phyloP scores from a whole-genome alignment of 2,329 filamentous ascomycete species.

The Pestalotiopsis sp. region DNA sequence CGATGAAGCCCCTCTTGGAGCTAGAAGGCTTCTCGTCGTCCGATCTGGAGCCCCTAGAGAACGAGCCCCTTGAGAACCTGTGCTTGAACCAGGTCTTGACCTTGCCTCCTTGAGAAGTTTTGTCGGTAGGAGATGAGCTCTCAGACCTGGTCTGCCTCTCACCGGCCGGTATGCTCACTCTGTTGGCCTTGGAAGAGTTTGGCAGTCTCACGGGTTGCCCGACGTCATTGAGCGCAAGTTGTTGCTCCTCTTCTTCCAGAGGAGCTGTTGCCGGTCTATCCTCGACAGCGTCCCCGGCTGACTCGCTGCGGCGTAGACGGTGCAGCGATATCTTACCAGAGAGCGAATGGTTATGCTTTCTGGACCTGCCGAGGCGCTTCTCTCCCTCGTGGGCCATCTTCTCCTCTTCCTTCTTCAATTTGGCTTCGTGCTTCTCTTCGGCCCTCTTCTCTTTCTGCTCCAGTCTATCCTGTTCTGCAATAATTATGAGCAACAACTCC shows the following conservation, averaged over 20 bases:
- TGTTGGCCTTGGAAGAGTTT: neutral
- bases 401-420: conserved; percentile 47
- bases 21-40: conserved; percentile 30
- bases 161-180: conserved; percentile 12
- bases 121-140: conserved; percentile 17
- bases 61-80: conserved; percentile 46
- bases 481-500: neutral
- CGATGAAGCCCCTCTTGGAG: conserved; percentile 47
- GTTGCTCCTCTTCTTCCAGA: conserved; percentile 11
- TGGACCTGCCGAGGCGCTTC: conserved; percentile 50
- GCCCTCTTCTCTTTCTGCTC: conserved; percentile 46
- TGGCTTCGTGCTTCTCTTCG: conserved; percentile 49
- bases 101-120: conserved; percentile 19
- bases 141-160: conserved; percentile 17
- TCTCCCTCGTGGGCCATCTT: conserved; percentile 55
- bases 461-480: conserved; percentile 48
- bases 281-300: conserved; percentile 19
- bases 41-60: conserved; percentile 40
- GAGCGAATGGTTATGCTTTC: conserved; percentile 51
- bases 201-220: conserved; percentile 25
- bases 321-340: conserved; percentile 18
- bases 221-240: conserved; percentile 22
- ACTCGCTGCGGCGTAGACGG: conserved; percentile 18
- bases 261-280: conserved; percentile 14
- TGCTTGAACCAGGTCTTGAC: conserved; percentile 60